Base-by-base conservation (phyloP, 225 moss, liverwort and hornwort species). In the Pseudisothecium myosuroides region DNA sequence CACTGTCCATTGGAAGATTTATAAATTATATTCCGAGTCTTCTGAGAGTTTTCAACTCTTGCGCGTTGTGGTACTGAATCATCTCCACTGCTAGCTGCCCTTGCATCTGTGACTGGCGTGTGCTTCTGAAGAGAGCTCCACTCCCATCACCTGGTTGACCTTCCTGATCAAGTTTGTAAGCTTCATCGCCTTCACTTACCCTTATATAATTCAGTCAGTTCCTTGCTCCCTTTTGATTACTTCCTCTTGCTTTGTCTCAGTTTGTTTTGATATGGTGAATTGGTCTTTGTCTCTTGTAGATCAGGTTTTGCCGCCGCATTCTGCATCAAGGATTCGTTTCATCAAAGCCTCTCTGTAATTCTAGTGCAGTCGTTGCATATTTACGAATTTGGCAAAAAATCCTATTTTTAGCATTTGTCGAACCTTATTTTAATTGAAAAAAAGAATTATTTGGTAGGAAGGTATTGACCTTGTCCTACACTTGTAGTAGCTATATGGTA, bases 401-500 rank as follows among this genome's bases (percentile, higher is more conserved):
- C 31, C 4, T 49, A 31, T 49, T 32, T 49, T 49, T 20, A 75
- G 12, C 12, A 49, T 20, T 75, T 47, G 17, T 0, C 3, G 0
- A 31, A 19, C 7, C 1, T 31, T 12, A 18, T 18, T 75, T 49
- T 7, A 32, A 45, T 8, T 2, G 5, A 21, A 31, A 7, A 49
- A 32, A 49, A 12, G 4, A 49, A 31, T 75, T 31, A 31, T 11
- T 19, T 75, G 7, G 18, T 1, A 47, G 2, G 11, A 73, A 47
- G 17, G 2, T 73, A 2, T 15, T 14, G 29, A 73, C 10, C 28
- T 0, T 39, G 3, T 2, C 1, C 5, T 67, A 21, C 5, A n/a
- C 3, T n/a, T 68, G 22, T 37, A 21, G 12, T 69, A 66, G 36
- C 11, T 24, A 23, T 41, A 8, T 24, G 5, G 14, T 41, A 5